Conservation (phyloP, 192 early-diverging fungal species). For the Cetraspora pellucida region DNA sequence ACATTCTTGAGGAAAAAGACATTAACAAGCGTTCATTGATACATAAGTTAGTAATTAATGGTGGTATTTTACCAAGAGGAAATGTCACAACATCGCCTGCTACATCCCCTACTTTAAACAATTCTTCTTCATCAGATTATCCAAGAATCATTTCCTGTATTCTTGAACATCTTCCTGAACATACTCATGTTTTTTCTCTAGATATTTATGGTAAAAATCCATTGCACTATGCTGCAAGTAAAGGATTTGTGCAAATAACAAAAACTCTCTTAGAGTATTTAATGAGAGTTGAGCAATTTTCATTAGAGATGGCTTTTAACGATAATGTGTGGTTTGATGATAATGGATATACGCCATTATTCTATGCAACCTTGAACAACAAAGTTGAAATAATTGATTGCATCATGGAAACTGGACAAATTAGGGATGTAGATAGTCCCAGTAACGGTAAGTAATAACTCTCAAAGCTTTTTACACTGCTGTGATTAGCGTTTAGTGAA, state of each 20-base stretch:
- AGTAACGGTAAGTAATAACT: constrained; percentile 21
- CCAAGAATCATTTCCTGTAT: constrained; percentile 43
- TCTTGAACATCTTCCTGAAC: constrained; percentile 39
- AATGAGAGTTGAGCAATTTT: constrained; percentile 44
- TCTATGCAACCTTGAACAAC: constrained; percentile 62
- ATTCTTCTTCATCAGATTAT: constrained; percentile 46
- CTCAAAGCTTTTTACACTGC: too few species aligned
- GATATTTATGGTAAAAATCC: constrained; percentile 65
- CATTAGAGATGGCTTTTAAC: constrained; percentile 34
- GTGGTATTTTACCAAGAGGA: constrained; percentile 41
- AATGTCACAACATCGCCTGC: background rate
- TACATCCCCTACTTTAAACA: background rate
- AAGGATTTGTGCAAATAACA: constrained; percentile 51
- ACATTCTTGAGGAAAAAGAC: constrained; percentile 44
- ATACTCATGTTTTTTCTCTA: constrained; percentile 37
- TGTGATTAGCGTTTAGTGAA: too few species aligned
- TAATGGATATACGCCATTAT: constrained; percentile 67
- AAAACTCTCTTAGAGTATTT: constrained; percentile 50
- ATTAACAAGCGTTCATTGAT: constrained; percentile 65
- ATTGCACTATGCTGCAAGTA: constrained; percentile 64
- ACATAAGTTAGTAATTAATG: constrained; percentile 57
- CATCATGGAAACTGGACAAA: constrained; percentile 56
- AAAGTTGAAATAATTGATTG: constrained; percentile 48
- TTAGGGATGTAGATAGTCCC: constrained; percentile 51
- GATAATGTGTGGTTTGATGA: constrained; percentile 60